These are phyloP conservation scores for Telfairia occidentalis DNA, from an alignment of 331 rosid species.

Conservation along the genomic window DNA sequence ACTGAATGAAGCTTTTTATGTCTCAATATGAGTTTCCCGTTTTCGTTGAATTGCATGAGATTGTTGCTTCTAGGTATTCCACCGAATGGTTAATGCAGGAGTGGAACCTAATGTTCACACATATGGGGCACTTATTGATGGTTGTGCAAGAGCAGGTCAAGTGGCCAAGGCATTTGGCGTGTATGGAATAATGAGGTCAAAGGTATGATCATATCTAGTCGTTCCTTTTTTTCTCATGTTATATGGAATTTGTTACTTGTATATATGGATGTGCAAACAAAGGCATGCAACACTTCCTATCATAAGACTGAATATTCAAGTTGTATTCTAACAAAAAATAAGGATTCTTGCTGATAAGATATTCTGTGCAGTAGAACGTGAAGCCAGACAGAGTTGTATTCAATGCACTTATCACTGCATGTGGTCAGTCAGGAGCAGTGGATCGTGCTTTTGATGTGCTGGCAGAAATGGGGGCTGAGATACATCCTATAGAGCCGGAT, in stretches of 20 bases:
- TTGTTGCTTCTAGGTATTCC: slow-evolving; percentile 45
- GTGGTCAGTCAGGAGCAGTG: slow-evolving; percentile 92
- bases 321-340: slow-evolving; percentile 15
- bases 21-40: slow-evolving; percentile 11
- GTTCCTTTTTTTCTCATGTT: background rate
- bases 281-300: background rate
- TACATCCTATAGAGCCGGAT: slow-evolving; percentile 82
- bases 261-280: background rate
- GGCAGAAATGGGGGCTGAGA: slow-evolving; percentile 80
- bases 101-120: slow-evolving; percentile 82
- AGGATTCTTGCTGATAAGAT: slow-evolving; percentile 46
- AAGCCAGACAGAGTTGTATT: slow-evolving; percentile 99
- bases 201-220: slow-evolving; percentile 42
- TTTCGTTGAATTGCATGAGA: slow-evolving; percentile 9
- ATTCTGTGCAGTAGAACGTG: slow-evolving; percentile 96
- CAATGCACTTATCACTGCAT: slow-evolving; percentile 97
- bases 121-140: slow-evolving; percentile 94
- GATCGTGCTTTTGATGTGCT: slow-evolving; percentile 96
- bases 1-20: slow-evolving; percentile 4
- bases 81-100: slow-evolving; percentile 85
- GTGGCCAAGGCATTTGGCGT: slow-evolving; percentile 98
- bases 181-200: slow-evolving; percentile 95
- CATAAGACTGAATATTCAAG: slow-evolving; percentile 1
- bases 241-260: background rate
- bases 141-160: slow-evolving; percentile 96